A percentile compares a stretch with the other conserved stretches of the same genome.
Conservation (phyloP, 2,329 filamentous ascomycete genomes). For the Salinomyces thailandicus region DNA sequence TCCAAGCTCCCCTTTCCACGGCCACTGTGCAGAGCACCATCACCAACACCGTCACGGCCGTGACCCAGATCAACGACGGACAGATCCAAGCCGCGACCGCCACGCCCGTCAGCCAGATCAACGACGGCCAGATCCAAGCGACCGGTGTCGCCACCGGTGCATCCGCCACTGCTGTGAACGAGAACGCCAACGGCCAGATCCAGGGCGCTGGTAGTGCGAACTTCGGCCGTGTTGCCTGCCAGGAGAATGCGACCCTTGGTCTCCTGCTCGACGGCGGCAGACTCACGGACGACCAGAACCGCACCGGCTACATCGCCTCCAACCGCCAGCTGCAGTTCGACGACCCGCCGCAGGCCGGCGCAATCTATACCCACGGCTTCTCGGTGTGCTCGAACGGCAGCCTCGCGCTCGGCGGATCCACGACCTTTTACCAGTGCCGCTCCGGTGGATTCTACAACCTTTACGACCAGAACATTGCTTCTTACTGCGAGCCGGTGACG, state of each 20-base stretch:
- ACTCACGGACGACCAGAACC: conserved; percentile 53
- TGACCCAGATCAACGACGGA: conserved; percentile 16
- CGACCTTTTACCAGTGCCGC: conserved; percentile 63
- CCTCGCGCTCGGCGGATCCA: conserved; percentile 56
- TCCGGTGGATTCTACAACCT: conserved; percentile 72
- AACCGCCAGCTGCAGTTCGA: conserved; percentile 80
- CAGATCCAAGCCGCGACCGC: conserved; percentile 14
- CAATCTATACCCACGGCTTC: conserved; percentile 66
- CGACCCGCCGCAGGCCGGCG: conserved; percentile 57
- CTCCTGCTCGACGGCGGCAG: conserved; percentile 51
- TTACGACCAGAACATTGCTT: conserved; percentile 61
- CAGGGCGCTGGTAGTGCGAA: background rate
- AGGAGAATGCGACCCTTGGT: conserved; percentile 43
- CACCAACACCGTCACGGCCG: conserved; percentile 14
- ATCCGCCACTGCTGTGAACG: conserved; percentile 11
- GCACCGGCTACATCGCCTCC: conserved; percentile 70
- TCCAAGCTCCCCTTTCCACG: conserved; percentile 11
- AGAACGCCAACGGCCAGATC: conserved; percentile 23
- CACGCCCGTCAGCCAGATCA: conserved; percentile 10
- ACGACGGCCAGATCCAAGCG: conserved; percentile 18
- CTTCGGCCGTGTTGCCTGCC: background rate
- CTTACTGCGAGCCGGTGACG: conserved; percentile 56
- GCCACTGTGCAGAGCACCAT: conserved; percentile 13
- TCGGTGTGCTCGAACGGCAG: conserved; percentile 58
- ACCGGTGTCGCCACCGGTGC: background rate